phyloP scores from a whole-genome alignment of 202 grass and related monocot species.

The Hordeum pubiflorum region DNA sequence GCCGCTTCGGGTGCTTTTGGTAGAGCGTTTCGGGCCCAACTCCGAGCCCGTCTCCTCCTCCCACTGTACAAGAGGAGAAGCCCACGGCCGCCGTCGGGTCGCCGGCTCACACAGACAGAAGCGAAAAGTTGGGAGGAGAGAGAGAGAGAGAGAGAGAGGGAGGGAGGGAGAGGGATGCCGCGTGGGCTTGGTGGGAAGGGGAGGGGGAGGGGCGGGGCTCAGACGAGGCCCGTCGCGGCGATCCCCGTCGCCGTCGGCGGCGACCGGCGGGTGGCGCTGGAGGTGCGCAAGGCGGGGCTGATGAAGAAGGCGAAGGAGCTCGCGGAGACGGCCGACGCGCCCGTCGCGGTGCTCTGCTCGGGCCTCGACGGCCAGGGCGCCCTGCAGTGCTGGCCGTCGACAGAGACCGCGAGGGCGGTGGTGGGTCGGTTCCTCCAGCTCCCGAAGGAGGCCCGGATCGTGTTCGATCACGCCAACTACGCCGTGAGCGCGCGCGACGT shows the following conservation, averaged over 20 bases:
- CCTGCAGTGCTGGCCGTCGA: slow-evolving; percentile 16
- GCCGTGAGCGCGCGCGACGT: not conserved
- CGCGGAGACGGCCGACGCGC: not conserved
- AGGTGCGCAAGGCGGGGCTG: slow-evolving; percentile 1
- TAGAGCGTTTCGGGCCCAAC: not conserved
- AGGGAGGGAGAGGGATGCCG: not conserved
- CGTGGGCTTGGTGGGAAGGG: not conserved
- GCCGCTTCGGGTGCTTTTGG: not conserved
- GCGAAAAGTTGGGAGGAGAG: not conserved
- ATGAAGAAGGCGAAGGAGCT: not conserved
- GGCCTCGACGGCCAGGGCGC: not conserved
- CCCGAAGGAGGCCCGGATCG: not conserved
- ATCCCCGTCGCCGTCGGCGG: not conserved
- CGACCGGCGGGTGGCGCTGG: not conserved
- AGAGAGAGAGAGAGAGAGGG: not conserved
- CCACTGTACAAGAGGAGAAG: not conserved
- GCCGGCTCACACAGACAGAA: not conserved
- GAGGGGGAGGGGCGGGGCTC: not conserved
- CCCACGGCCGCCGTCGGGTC: not conserved
- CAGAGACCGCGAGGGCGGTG: not conserved
- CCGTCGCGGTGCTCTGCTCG: slow-evolving; percentile 10
- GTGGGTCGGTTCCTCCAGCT: not conserved
- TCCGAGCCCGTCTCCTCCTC: not conserved
- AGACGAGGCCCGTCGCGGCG: not conserved
- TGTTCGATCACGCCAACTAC: not conserved